phyloP scores from a whole-genome alignment of 2,329 filamentous ascomycete genomes.

The Ophiocordyceps camponoti-leonardi region DNA sequence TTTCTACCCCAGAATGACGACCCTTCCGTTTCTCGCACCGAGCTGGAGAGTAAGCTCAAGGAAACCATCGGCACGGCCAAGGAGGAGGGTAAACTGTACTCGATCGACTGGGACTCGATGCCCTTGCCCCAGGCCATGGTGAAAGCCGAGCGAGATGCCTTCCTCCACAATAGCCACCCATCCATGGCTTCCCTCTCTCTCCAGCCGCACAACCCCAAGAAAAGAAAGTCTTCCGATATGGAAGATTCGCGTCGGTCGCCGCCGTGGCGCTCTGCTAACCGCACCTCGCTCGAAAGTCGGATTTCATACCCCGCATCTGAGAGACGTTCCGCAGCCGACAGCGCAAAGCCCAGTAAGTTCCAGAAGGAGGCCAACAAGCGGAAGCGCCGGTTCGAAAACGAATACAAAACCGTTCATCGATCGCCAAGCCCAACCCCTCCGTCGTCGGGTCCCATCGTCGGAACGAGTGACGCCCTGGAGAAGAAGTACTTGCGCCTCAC shows the following conservation, averaged over 20 bases:
- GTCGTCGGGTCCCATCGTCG: conserved; percentile 58
- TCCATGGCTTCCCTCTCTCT: conserved; percentile 8
- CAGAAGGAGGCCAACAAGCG: conserved; percentile 80
- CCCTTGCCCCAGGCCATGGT: conserved; percentile 77
- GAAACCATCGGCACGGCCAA: conserved; percentile 70
- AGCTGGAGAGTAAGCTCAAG: conserved; percentile 76
- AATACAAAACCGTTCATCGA: conserved; percentile 37
- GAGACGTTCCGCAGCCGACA: conserved; percentile 26
- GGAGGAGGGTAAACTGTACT: conserved; percentile 51
- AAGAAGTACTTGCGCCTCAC: conserved; percentile 93
- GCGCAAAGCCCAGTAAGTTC: conserved; percentile 64
- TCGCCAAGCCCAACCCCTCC: conserved; percentile 40
- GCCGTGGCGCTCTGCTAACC: conserved; percentile 62
- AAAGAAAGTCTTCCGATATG: conserved; percentile 65
- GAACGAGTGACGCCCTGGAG: conserved; percentile 68
- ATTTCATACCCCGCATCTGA: conserved; percentile 40
- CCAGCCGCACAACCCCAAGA: conserved; percentile 36
- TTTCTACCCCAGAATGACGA: conserved; percentile 62
- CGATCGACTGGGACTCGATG: conserved; percentile 67
- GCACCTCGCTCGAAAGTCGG: conserved; percentile 51
- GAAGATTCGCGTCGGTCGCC: conserved; percentile 39
- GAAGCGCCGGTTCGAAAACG: conserved; percentile 66
- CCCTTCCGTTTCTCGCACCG: conserved; percentile 40
- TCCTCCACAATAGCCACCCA: conserved; percentile 20
- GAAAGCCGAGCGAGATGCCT: conserved; percentile 45